Conservation (phyloP, 345 rosid species). For the Trapa incisa region DNA sequence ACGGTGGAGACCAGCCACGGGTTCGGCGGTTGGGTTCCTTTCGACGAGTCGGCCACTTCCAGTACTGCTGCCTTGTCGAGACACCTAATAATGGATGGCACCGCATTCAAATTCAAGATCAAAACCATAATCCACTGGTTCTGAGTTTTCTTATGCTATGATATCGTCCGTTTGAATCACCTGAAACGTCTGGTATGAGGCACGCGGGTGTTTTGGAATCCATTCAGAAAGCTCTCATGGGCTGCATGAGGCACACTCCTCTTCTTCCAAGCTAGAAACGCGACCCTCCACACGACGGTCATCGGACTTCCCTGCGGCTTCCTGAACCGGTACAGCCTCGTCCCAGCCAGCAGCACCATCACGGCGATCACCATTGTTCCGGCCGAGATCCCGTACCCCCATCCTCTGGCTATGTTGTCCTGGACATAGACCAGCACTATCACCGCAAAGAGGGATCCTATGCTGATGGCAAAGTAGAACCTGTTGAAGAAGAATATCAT, state of each 20-base stretch:
- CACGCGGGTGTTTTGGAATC: slow-evolving; percentile 40
- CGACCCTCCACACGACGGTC: slow-evolving; percentile 65
- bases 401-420: slow-evolving; percentile 84
- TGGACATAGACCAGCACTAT: slow-evolving; percentile 70
- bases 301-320: slow-evolving; percentile 79
- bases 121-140: not conserved
- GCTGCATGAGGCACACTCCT: slow-evolving; percentile 40
- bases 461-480: slow-evolving; percentile 56
- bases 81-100: slow-evolving; percentile 22
- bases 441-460: slow-evolving; percentile 71
- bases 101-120: not conserved
- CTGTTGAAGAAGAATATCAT: slow-evolving; percentile 72
- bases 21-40: slow-evolving; percentile 20
- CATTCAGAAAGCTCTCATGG: slow-evolving; percentile 46
- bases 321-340: slow-evolving; percentile 52
- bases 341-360: slow-evolving; percentile 44
- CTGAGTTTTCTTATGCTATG: too few relatives aligned
- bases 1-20: slow-evolving; percentile 61
- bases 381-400: slow-evolving; percentile 87
- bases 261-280: slow-evolving; percentile 70
- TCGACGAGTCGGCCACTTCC: slow-evolving; percentile 15
- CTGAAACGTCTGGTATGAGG: slow-evolving; percentile 44
- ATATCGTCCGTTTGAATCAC: slow-evolving; percentile 15
- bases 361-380: slow-evolving; percentile 68
- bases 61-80: slow-evolving; percentile 76